Base-by-base conservation (phyloP, 2,329 filamentous ascomycete species). In the Epicoccum sorghinum region DNA sequence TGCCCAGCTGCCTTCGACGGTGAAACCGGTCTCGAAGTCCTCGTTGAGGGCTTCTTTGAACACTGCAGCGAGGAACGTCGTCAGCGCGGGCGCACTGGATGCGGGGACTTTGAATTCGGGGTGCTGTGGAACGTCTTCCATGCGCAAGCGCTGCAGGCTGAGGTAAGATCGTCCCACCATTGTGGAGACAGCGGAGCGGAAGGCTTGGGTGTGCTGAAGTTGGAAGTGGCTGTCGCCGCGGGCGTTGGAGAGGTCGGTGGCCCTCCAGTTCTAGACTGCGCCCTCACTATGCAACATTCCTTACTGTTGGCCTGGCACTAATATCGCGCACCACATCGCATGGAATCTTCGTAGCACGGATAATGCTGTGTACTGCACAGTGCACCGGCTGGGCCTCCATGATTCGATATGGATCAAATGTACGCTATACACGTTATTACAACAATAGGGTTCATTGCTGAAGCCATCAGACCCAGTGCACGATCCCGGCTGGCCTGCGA, bases 71-170 rank as follows among this genome's bases (percentile, higher is more conserved):
- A 67, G 51, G 37, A 68, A 68, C 12, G 54, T 37, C 22, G 40
- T 47, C 25, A 67, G 41, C 8, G 47, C 56, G n/a, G 53, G 42
- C 24, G 40, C 48, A 18, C 53, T 52, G 14, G 42, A 32, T 9
- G 33, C 18, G 10, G 47, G 32, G 10, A 40, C 40, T 3, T 44
- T 23, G n/a, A 64, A 47, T 13, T 60, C 57, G 9, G 52, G 42
- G 50, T 68, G 65, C 40, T 42, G 56, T 25, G 67, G 66, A 24
- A 69, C 52, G 23, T 67, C 52, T 33, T 47, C 52, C 14, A 56
- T 13, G 35, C 39, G 42, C 39, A 56, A 27, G n/a, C 43, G 43
- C 22, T 51, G 42, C 47, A 56, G 43, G 47, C 36, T 37, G 43
- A 45, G 60, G 44, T 52, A 56, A 37, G 39, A 32, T 54, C 22